phyloP scores from a whole-genome alignment of 306 rosid genomes.

The Psophocarpus tetragonolobus region DNA sequence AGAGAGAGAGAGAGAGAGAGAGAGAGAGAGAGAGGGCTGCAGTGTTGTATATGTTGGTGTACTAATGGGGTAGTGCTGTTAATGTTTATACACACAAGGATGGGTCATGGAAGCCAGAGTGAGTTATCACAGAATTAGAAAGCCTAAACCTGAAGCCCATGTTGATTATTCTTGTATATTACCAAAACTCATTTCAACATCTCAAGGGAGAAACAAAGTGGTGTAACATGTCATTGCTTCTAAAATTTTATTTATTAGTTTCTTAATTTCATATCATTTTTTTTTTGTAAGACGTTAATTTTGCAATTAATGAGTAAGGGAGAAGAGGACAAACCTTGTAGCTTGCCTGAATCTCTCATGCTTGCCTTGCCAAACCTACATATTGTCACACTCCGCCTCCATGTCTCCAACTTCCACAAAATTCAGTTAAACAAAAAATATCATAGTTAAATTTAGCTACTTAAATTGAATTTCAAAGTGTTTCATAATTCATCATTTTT shows the following conservation, averaged over 20 bases:
- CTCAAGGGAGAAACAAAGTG: not conserved
- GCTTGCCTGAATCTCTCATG: not conserved
- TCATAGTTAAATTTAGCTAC: not conserved
- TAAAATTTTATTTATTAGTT: not conserved
- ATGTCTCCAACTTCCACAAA: too few species aligned
- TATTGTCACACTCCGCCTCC: too few species aligned
- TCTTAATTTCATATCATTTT: too few species aligned
- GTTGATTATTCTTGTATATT: not conserved
- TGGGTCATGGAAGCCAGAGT: not conserved
- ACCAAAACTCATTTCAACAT: not conserved
- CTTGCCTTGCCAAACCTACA: too few species aligned
- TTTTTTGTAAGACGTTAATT: too few species aligned
- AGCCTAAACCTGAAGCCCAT: not conserved
- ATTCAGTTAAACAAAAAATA: too few species aligned
- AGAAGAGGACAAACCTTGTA: not conserved
- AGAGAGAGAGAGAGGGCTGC: not conserved
- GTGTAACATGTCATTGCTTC: not conserved
- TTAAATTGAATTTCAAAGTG: not conserved
- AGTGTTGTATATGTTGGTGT: not conserved
- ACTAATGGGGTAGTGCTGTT: not conserved
- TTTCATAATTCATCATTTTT: not conserved
- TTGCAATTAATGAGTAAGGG: not conserved
- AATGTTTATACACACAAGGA: not conserved
- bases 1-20: not conserved
- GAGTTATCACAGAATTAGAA: not conserved